These are phyloP conservation scores for Cryptococcus sp. DNA, from an alignment of 1,284 basidiomycete species.

Conservation along the genomic window DNA sequence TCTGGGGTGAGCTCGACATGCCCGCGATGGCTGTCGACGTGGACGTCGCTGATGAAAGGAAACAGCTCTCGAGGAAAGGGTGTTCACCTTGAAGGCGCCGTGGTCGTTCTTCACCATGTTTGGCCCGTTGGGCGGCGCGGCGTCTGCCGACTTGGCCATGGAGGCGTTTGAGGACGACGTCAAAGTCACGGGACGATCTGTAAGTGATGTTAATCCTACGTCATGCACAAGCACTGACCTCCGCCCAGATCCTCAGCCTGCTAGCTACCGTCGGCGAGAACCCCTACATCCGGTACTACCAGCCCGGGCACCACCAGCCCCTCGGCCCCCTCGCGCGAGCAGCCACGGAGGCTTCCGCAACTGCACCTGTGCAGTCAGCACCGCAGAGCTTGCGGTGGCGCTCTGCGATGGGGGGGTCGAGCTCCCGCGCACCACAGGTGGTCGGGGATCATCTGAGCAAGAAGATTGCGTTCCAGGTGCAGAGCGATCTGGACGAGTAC, in stretches of 20 bases:
- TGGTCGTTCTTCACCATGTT: conserved; percentile 80
- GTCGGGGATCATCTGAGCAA: conserved; percentile 62
- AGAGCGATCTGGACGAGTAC: conserved; percentile 76
- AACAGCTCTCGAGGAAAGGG: conserved; percentile 74
- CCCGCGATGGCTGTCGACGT: not conserved
- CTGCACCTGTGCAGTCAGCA: conserved; percentile 30
- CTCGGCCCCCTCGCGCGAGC: conserved; percentile 69
- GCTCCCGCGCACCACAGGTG: conserved; percentile 43
- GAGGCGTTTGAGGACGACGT: conserved; percentile 76
- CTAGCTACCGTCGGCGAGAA: conserved; percentile 91
- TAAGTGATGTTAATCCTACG: conserved; percentile 21
- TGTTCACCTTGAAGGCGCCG: conserved; percentile 73
- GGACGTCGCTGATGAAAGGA: not conserved
- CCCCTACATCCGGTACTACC: conserved; percentile 91
- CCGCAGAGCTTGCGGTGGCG: conserved; percentile 50
- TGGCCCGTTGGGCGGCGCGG: conserved; percentile 69
- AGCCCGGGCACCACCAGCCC: conserved; percentile 76
- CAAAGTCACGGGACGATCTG: conserved; percentile 56
- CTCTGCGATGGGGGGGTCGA: conserved; percentile 38
- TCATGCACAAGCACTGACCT: not conserved
- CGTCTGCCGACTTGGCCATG: conserved; percentile 61
- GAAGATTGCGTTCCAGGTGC: conserved; percentile 76
- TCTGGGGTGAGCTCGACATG: conserved; percentile 62
- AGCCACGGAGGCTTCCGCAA: conserved; percentile 50
- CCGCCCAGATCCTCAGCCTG: conserved; percentile 72